phyloP scores from a whole-genome alignment of 768 basidiomycete species.

The Antrodiella citrinella region DNA sequence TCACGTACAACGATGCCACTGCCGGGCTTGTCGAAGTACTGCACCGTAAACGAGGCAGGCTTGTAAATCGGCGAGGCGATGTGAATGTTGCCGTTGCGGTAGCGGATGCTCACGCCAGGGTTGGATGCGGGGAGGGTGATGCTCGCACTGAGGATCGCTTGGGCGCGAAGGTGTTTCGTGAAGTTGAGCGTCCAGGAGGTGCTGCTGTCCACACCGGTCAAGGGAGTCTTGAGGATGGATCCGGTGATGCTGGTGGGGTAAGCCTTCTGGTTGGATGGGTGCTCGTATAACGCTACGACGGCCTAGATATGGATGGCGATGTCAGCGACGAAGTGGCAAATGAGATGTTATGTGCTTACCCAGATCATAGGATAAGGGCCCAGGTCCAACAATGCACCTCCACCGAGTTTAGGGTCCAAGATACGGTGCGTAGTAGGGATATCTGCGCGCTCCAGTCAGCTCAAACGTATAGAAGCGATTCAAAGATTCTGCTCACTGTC shows the following conservation, averaged over 20 bases:
- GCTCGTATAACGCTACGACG: slow-evolving; percentile 70
- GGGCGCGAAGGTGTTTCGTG: slow-evolving; percentile 51
- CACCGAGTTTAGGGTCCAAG: slow-evolving; percentile 70
- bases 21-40: slow-evolving; percentile 44
- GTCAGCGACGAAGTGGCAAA: too few relatives aligned
- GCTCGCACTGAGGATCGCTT: slow-evolving; percentile 66
- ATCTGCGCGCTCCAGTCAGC: slow-evolving; percentile 29
- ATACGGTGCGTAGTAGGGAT: slow-evolving; percentile 66
- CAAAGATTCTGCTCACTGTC: slow-evolving; percentile 38
- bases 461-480: not conserved
- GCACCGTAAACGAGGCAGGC: slow-evolving; percentile 57
- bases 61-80: slow-evolving; percentile 61
- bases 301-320: slow-evolving; percentile 42
- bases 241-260: slow-evolving; percentile 52
- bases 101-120: slow-evolving; percentile 61
- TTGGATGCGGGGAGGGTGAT: slow-evolving; percentile 41
- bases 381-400: slow-evolving; percentile 81
- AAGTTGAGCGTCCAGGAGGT: slow-evolving; percentile 74
- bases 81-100: slow-evolving; percentile 61
- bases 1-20: slow-evolving; percentile 38
- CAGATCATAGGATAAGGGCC: slow-evolving; percentile 77
- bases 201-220: slow-evolving; percentile 72
- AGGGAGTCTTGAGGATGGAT: slow-evolving; percentile 70
- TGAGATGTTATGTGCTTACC: slow-evolving; percentile 32
- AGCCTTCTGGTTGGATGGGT: slow-evolving; percentile 58